These are phyloP conservation scores for Adansonia rubrostipa DNA, from an alignment of 441 rosid genomes.

Conservation along the genomic window DNA sequence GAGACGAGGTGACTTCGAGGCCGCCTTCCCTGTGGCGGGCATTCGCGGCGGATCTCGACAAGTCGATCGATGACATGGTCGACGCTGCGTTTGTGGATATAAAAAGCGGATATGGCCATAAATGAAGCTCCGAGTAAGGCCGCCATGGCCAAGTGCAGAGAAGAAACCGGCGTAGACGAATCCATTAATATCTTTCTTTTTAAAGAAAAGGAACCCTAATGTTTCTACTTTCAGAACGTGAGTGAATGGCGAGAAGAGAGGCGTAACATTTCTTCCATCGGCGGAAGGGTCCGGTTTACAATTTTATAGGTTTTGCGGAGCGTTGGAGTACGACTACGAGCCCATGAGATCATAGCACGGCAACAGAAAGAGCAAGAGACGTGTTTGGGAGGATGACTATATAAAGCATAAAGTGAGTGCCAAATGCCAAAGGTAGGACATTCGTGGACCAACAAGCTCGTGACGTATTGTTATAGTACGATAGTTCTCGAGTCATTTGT, in stretches of 20 bases:
- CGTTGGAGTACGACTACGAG: neutral
- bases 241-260: neutral
- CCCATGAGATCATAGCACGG: neutral
- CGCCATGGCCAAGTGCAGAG: constrained; percentile 68
- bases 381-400: neutral
- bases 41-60: constrained; percentile 42
- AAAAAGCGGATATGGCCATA: constrained; percentile 67
- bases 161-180: constrained; percentile 27
- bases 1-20: constrained; percentile 14
- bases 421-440: neutral
- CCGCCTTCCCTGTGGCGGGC: neutral
- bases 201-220: constrained; percentile 26
- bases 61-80: constrained; percentile 63
- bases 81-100: constrained; percentile 64
- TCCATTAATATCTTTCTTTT: constrained; percentile 32
- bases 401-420: neutral
- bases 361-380: neutral
- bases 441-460: neutral
- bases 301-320: neutral
- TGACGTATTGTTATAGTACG: neutral
- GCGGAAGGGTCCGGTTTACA: neutral
- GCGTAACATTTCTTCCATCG: no score
- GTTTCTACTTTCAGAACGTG: neutral
- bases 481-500: no score
- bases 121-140: constrained; percentile 73